phyloP scores from a whole-genome alignment of 208 protist species.

The Leptomonas seymouri region DNA sequence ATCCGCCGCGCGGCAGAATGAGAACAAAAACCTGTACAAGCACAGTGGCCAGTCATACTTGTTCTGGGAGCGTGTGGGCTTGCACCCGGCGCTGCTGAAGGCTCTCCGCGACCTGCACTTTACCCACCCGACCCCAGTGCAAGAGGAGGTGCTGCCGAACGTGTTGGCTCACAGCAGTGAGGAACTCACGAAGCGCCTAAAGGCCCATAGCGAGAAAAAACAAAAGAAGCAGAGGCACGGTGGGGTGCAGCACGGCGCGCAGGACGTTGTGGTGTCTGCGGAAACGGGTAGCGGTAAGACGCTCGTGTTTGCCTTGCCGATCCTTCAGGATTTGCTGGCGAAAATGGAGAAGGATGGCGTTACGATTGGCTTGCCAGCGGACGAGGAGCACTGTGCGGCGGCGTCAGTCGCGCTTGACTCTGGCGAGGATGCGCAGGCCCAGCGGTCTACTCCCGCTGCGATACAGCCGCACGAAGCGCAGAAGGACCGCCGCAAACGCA shows the following conservation, averaged over 20 bases:
- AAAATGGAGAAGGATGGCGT: conserved; percentile 27
- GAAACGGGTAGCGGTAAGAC: conserved; percentile 97
- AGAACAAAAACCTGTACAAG: conserved; percentile 79
- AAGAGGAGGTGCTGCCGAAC: conserved; percentile 79
- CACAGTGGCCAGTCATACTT: conserved; percentile 77
- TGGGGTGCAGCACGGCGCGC: conserved; percentile 5
- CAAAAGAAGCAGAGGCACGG: conserved; percentile 24
- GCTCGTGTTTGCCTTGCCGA: conserved; percentile 98
- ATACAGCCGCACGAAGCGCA: conserved; percentile 9
- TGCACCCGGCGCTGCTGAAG: conserved; percentile 68
- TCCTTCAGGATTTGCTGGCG: conserved; percentile 70
- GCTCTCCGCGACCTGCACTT: conserved; percentile 78
- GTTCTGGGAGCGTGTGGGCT: conserved; percentile 82
- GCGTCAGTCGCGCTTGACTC: neutral
- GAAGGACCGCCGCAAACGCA: conserved; percentile 22
- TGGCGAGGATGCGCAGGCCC: neutral
- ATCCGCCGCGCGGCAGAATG: conserved; percentile 11
- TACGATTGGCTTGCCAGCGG: neutral
- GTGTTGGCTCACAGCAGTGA: conserved; percentile 38
- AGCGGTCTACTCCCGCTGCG: neutral
- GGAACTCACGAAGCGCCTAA: conserved; percentile 16
- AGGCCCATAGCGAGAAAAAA: conserved; percentile 14
- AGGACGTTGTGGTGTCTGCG: conserved; percentile 92
- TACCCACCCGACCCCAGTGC: conserved; percentile 84
- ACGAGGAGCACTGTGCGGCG: neutral